These are phyloP conservation scores for Sporothrix phasma DNA, from an alignment of 2,329 filamentous ascomycete genomes.

Conservation along the genomic window DNA sequence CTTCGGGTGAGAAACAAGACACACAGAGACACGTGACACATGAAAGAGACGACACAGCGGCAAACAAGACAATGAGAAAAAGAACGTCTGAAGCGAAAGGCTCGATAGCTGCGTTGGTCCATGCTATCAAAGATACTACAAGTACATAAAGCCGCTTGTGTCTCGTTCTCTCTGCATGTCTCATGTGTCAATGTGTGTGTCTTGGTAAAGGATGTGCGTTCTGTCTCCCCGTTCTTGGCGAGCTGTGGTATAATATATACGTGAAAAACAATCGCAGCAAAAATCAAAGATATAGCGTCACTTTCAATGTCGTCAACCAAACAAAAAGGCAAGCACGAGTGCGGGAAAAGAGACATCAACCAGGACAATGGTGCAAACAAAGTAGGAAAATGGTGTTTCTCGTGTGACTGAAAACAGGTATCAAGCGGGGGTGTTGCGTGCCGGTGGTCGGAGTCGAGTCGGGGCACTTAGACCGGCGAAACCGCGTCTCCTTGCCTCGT, in stretches of 20 bases:
- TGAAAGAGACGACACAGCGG: background rate
- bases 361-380: background rate
- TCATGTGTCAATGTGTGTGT: background rate
- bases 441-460: background rate
- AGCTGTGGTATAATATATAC: conserved; percentile 13
- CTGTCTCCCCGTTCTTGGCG: conserved; percentile 2
- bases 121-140: background rate
- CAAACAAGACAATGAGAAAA: background rate
- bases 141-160: background rate
- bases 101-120: background rate
- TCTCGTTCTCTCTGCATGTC: background rate
- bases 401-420: background rate
- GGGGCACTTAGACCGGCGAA: background rate
- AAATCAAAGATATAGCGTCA: conserved; percentile 7
- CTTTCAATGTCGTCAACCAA: conserved; percentile 11
- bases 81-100: background rate
- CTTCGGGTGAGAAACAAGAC: background rate
- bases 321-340: background rate
- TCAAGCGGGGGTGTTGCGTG: background rate
- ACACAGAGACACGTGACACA: background rate
- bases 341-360: background rate
- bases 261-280: background rate
- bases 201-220: background rate
- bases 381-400: background rate
- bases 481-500: conserved; percentile 15